Conservation (phyloP, 768 basidiomycete species). For the Lanmaoa pseudosensibilis region DNA sequence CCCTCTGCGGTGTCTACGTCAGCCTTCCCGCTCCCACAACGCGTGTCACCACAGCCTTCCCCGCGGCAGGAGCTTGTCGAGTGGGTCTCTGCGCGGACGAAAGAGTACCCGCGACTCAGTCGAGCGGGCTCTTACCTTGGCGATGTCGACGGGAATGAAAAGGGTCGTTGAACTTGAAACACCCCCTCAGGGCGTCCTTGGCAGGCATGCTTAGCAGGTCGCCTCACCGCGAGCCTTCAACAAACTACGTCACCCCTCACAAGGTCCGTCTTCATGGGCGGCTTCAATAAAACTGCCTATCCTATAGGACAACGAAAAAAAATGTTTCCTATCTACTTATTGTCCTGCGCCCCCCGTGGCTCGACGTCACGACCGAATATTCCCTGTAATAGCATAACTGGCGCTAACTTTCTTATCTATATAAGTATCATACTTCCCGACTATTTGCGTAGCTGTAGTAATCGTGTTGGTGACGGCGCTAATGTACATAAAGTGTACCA, state of each 20-base stretch:
- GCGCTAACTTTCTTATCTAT: conserved; percentile 26
- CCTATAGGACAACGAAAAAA: conserved; percentile 11
- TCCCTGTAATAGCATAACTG: conserved; percentile 10
- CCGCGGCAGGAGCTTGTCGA: conserved; percentile 27
- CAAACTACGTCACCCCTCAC: conserved; percentile 7
- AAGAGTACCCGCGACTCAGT: conserved; percentile 13
- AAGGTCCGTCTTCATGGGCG: conserved; percentile 9
- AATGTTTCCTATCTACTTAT: conserved; percentile 11
- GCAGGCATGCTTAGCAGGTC: conserved; percentile 3
- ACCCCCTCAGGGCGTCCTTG: conserved; percentile 6
- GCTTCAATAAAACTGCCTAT: conserved; percentile 1
- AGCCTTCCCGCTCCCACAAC: conserved; percentile 17
- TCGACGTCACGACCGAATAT: conserved; percentile 5
- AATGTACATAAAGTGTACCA: conserved; percentile 23
- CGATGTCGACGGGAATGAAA: conserved; percentile 36
- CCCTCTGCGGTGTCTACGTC: conserved; percentile 15
- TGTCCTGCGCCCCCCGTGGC: conserved; percentile 10
- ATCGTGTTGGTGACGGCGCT: conserved; percentile 3
- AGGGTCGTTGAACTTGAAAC: conserved; percentile 8
- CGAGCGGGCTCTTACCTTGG: conserved; percentile 25
- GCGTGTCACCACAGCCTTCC: conserved; percentile 33
- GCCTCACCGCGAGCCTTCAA: conserved; percentile 3
- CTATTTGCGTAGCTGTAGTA: conserved; percentile 12
- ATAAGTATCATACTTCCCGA: conserved; percentile 17
- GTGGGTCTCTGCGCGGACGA: conserved; percentile 23